Base-by-base conservation (phyloP, 345 rosid genomes). In the Eutrema heterophyllum region DNA sequence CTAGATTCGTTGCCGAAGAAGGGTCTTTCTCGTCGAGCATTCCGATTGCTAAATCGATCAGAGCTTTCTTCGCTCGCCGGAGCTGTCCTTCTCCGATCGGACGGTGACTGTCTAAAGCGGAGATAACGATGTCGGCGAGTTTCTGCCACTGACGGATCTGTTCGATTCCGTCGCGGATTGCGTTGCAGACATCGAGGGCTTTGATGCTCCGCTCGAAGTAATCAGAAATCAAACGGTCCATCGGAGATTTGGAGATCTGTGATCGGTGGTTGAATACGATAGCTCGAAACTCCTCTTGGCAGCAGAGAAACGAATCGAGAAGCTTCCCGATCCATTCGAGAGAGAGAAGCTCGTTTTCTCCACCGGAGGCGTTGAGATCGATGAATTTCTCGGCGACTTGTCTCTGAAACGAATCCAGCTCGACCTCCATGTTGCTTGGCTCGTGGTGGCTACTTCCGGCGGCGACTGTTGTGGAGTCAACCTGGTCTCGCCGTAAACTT, bases 11-110 rank as follows among this genome's bases (percentile, higher is more conserved):
- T 0, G 79, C 24, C 0, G 64, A 71, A 5, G 89, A 82, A 14
- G 90, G 80, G 12, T 88, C 97, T 79, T 86, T 92, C 79, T 90
- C 96, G 27, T 92, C 96, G 6, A 92, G 88, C 97, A 95, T 92
- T 32, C 88, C 84, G 41, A 95, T 81, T 0, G 97, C 88, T 71
- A 95, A 79, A 84, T 95, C 97, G 8, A 88, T 32, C 32, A 95
- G 50, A 5, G 97, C 96, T 75, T 95, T 95, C 73, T 85, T 92
- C 0, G 99, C 99, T 0, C 99, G 88, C 24, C 97, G 97, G 67
- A 88, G 81, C 16, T 92, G 97, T 1, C 97, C 99, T 78, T 92
- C 96, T 1, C 99, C 91, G 3, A 83, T 45, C 14, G 74, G 38
- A 63, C 80, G 85, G 39, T 74, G 71, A 4, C 48, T 74, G 39